phyloP scores from a whole-genome alignment of 371 early-diverging fungal genomes.

The Homolaphlyctis polyrhiza region DNA sequence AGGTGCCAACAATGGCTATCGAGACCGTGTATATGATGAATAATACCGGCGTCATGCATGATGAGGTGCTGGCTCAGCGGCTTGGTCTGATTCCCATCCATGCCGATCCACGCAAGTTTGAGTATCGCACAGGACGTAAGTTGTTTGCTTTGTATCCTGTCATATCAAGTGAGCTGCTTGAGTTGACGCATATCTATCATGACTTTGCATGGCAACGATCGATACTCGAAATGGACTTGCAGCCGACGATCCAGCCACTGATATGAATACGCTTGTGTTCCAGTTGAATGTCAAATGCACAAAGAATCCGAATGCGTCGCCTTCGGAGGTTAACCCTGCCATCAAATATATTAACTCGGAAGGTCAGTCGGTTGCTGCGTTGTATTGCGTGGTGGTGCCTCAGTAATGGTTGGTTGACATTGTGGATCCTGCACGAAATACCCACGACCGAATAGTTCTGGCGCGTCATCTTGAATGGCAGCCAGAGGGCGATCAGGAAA shows the following conservation, averaged over 20 bases:
- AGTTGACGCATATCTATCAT: too few species aligned
- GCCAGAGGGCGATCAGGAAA: constrained; percentile 85
- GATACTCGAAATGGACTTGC: too few species aligned
- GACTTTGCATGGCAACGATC: too few species aligned
- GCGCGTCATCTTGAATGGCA: constrained; percentile 81
- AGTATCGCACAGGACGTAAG: constrained; percentile 57
- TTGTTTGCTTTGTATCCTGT: not conserved
- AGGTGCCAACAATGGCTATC: constrained; percentile 97
- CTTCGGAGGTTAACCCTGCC: constrained; percentile 65
- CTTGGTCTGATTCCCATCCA: constrained; percentile 95
- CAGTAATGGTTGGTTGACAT: not conserved
- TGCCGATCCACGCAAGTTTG: constrained; percentile 76
- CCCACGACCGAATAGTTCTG: constrained; percentile 50
- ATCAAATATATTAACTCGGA: constrained; percentile 62
- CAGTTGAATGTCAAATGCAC: constrained; percentile 73
- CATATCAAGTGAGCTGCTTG: not conserved
- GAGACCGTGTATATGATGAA: constrained; percentile 93
- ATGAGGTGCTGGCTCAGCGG: constrained; percentile 97
- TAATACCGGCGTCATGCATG: constrained; percentile 94
- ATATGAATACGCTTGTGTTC: constrained; percentile 92
- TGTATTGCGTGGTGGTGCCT: not conserved
- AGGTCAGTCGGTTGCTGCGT: constrained; percentile 24
- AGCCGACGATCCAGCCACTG: constrained; percentile 73
- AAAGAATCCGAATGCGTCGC: constrained; percentile 53
- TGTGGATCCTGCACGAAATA: not conserved